Evolutionary conservation across 1,284 basidiomycete genomes (phyloP).

Genomic region (Gomphus bonarii): DNA sequence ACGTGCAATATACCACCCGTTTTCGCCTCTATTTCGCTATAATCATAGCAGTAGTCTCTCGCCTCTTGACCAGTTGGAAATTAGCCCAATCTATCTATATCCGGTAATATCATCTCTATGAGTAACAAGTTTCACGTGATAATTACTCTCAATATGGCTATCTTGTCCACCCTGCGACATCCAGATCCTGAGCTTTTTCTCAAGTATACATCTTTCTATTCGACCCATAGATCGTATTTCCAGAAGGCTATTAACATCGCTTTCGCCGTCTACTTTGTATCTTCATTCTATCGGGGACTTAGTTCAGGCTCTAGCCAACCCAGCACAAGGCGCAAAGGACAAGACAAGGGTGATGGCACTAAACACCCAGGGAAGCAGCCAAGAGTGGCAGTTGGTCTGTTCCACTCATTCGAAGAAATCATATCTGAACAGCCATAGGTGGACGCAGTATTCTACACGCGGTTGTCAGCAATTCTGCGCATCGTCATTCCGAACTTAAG

Average conservation of each 20-base stretch:
- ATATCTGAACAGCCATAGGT: slow-evolving; percentile 38
- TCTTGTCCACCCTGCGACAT: slow-evolving; percentile 19
- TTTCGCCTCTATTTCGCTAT: no score
- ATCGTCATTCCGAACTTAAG: slow-evolving; percentile 85
- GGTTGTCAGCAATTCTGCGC: slow-evolving; percentile 66
- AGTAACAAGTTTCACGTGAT: neutral
- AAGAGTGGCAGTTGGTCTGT: slow-evolving; percentile 51
- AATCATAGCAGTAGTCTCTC: neutral
- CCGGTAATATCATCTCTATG: neutral
- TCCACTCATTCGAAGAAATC: slow-evolving; percentile 6
- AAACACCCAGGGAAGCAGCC: slow-evolving; percentile 33
- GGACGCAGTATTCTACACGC: slow-evolving; percentile 83
- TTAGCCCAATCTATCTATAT: no score
- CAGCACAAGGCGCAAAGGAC: slow-evolving; percentile 22
- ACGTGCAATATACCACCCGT: no score
- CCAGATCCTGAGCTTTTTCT: slow-evolving; percentile 24
- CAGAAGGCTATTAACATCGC: slow-evolving; percentile 57
- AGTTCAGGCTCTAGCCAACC: slow-evolving; percentile 26
- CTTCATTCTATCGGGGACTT: slow-evolving; percentile 45
- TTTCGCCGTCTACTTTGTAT: slow-evolving; percentile 56
- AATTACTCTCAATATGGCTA: neutral
- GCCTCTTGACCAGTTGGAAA: no score
- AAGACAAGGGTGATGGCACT: slow-evolving; percentile 30
- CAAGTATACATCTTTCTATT: slow-evolving; percentile 41
- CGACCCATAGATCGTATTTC: slow-evolving; percentile 51